These are phyloP conservation scores for Pharnaceum exiguum DNA, from an alignment of 148 eudicot genomes.

Conservation along the genomic window DNA sequence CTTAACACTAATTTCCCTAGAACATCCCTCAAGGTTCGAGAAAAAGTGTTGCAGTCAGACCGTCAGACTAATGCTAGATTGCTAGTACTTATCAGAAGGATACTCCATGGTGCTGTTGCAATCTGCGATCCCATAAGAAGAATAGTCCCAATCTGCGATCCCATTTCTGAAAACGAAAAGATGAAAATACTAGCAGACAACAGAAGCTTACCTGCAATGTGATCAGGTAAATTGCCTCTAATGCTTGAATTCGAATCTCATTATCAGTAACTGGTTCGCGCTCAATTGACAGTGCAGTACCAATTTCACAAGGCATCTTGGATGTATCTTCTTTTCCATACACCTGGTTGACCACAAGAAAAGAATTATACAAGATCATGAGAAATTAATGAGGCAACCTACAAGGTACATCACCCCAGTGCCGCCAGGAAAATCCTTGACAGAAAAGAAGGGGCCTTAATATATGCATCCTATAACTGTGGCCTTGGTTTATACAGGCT, in stretches of 20 bases:
- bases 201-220: conserved; percentile 53
- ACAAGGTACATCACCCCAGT: too few species aligned
- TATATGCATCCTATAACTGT: too few species aligned
- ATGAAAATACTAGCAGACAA: neutral
- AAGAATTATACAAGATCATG: neutral
- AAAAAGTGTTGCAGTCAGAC: too few species aligned
- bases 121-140: neutral
- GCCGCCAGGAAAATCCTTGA: too few species aligned
- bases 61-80: too few species aligned
- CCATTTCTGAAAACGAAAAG: neutral
- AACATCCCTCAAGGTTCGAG: too few species aligned
- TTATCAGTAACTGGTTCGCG: conserved; percentile 74
- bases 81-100: neutral
- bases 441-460: too few species aligned
- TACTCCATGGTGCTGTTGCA: neutral
- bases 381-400: too few species aligned
- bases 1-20: too few species aligned
- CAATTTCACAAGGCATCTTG: conserved; percentile 95
- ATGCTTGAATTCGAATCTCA: conserved; percentile 77
- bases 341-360: conserved; percentile 33
- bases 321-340: conserved; percentile 75
- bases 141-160: too few species aligned
- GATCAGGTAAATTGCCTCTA: conserved; percentile 86
- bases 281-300: conserved; percentile 81
- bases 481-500: too few species aligned